Conservation (phyloP, 768 basidiomycete species). For the Mycena chlorophos region DNA sequence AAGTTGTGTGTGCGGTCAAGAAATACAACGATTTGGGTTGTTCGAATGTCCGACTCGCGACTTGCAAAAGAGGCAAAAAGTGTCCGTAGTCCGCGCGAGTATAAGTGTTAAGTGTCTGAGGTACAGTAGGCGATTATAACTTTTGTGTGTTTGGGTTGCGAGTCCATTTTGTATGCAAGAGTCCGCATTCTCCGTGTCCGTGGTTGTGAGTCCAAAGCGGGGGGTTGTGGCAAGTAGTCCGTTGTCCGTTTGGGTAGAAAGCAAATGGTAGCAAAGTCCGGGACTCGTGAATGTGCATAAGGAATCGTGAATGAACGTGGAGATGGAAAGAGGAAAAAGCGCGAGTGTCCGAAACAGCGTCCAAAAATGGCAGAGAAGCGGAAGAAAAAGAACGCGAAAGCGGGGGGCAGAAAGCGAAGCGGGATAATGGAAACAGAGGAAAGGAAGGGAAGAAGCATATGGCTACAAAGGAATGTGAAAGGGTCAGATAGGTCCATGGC, state of each 20-base stretch:
- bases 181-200: too few relatives aligned
- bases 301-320: slow-evolving; percentile 21
- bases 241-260: background rate
- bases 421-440: too few relatives aligned
- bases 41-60: too few relatives aligned
- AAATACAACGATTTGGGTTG: too few relatives aligned
- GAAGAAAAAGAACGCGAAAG: background rate
- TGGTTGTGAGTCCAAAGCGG: background rate
- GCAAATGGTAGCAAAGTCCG: slow-evolving; percentile 7
- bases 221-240: slow-evolving; percentile 3
- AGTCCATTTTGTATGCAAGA: too few relatives aligned
- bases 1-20: too few relatives aligned
- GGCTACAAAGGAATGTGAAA: slow-evolving; percentile 6
- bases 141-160: too few relatives aligned
- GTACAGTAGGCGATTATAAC: too few relatives aligned
- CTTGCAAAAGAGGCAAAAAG: too few relatives aligned
- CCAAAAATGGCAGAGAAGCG: background rate
- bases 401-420: too few relatives aligned
- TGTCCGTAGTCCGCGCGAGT: too few relatives aligned
- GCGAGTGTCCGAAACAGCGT: slow-evolving; percentile 12
- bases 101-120: too few relatives aligned
- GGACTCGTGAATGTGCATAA: slow-evolving; percentile 20
- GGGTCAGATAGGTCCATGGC: background rate
- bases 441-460: background rate
- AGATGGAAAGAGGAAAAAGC: background rate